Base-by-base conservation (phyloP, 129 eudicot genomes). In the Helichrysum umbraculigerum region DNA sequence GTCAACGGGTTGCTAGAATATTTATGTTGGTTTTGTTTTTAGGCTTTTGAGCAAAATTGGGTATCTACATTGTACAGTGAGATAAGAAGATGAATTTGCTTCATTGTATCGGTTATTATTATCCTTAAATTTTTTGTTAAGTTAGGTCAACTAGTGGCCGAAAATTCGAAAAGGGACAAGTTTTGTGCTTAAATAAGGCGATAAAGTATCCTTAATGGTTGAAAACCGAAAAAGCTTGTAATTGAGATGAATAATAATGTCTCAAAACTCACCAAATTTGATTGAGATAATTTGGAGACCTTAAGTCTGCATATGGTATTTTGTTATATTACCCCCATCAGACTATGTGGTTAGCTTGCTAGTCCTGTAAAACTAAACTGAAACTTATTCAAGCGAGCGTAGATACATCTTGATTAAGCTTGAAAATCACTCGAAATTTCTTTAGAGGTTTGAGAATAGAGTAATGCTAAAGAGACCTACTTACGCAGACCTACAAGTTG, bases 31-130 rank as follows among this genome's bases (percentile, higher is more conserved):
- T 69, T 81, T 70, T 14, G 4, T 34, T 70, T 57, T 76, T 71
- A 76, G 77, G 42, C 50, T 47, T 71, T 56, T 19, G 39, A 78
- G 54, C 9, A 58, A 65, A 66, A 69, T 75, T 69, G 7, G 35
- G 74, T 42, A 57, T 75, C 73, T 61, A 74, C 81, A 68, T 60
- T 85, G 89, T 78, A 85, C 80, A 85, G 86, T 65, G 82, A 75
- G 84, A 57, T 59, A 58, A 65, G 71, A 44, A 78, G 83, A 81
- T 57, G 50, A 70, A 76, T 76, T 58, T 7, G 76, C 72, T 73
- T 73, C 75, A 74, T 56, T 78, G 58, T 84, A 61, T 60, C 68
- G 54, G 68, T 57, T 81, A 61, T 82, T 78, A 25, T 25, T 25
- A 63, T 82, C 76, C 47, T 39, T 66, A 32, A 75, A 16, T 44